These are phyloP conservation scores for Bertia moriformis DNA, from an alignment of 2,329 filamentous ascomycete species.

Conservation along the genomic window DNA sequence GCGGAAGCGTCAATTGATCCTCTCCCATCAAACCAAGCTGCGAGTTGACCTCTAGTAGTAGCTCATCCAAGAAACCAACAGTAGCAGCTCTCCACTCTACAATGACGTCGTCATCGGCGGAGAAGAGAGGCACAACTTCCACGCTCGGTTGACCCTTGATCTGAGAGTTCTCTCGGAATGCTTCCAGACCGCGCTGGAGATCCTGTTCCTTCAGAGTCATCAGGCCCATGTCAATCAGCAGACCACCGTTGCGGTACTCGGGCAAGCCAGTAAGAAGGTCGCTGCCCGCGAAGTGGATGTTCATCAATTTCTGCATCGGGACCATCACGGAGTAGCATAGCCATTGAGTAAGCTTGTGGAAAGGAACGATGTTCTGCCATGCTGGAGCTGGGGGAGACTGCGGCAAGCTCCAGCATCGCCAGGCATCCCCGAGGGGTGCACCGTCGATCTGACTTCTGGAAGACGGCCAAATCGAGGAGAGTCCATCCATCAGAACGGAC, in stretches of 20 bases:
- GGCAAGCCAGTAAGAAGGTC: slow-evolving; percentile 51
- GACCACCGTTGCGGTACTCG: slow-evolving; percentile 59
- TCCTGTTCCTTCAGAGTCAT: slow-evolving; percentile 31
- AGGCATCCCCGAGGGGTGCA: slow-evolving; percentile 30
- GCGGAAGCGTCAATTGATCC: slow-evolving; percentile 26
- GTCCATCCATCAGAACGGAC: slow-evolving; percentile 54
- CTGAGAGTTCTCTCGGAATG: slow-evolving; percentile 20
- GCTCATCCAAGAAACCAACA: slow-evolving; percentile 39
- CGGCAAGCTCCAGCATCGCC: slow-evolving; percentile 15
- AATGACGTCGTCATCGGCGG: slow-evolving; percentile 42
- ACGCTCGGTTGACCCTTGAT: slow-evolving; percentile 13
- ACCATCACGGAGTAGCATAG: slow-evolving; percentile 61
- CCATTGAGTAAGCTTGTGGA: slow-evolving; percentile 58
- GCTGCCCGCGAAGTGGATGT: slow-evolving; percentile 32
- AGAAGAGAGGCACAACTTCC: slow-evolving; percentile 42
- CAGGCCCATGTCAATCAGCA: slow-evolving; percentile 47
- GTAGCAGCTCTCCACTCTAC: slow-evolving; percentile 55
- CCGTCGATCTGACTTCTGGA: slow-evolving; percentile 39
- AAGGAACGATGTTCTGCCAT: slow-evolving; percentile 29
- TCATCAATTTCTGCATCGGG: slow-evolving; percentile 36
- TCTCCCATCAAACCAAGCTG: slow-evolving; percentile 14
- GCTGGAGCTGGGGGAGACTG: neutral
- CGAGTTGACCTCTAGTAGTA: slow-evolving; percentile 31
- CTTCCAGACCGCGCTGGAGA: slow-evolving; percentile 23
- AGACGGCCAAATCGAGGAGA: slow-evolving; percentile 54